Percentiles rank a stretch among this genome's conserved stretches.
Evolutionary conservation across 495 filamentous ascomycete genomes (phyloP).

Genomic region (Penicillium pulvis): DNA sequence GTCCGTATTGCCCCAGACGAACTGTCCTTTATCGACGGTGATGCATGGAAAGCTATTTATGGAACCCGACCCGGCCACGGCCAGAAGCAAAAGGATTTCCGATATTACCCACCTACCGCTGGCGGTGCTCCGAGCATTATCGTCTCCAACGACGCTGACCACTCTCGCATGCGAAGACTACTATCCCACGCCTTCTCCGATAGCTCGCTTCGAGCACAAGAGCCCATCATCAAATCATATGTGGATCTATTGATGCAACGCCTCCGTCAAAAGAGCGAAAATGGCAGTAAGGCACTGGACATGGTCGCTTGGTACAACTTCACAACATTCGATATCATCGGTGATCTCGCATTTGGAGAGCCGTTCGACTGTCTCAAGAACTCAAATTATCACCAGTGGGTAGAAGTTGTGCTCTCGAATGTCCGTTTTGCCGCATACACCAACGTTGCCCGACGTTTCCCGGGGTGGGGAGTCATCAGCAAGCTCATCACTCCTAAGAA

Average conservation of each 20-base stretch:
- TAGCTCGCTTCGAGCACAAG: constrained; percentile 42
- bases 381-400: constrained; percentile 57
- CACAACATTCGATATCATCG: constrained; percentile 64
- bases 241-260: constrained; percentile 50
- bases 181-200: constrained; percentile 58
- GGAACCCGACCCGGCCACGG: constrained; percentile 36
- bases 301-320: constrained; percentile 59
- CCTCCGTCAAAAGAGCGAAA: constrained; percentile 36
- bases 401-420: constrained; percentile 45
- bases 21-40: constrained; percentile 41
- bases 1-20: constrained; percentile 56
- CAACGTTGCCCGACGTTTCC: constrained; percentile 25
- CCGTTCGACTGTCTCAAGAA: constrained; percentile 57
- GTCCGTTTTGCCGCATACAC: constrained; percentile 29
- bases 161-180: constrained; percentile 42
- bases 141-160: constrained; percentile 38
- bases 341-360: constrained; percentile 62
- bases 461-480: constrained; percentile 9
- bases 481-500: constrained; percentile 25
- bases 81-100: constrained; percentile 17
- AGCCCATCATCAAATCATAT: constrained; percentile 44
- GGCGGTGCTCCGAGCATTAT: constrained; percentile 22
- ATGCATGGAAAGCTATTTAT: constrained; percentile 59
- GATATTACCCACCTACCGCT: constrained; percentile 20
- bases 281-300: constrained; percentile 32